These are phyloP conservation scores for Magnolia changhungtana DNA, from an alignment of 164 flowering plant species.

Conservation along the genomic window DNA sequence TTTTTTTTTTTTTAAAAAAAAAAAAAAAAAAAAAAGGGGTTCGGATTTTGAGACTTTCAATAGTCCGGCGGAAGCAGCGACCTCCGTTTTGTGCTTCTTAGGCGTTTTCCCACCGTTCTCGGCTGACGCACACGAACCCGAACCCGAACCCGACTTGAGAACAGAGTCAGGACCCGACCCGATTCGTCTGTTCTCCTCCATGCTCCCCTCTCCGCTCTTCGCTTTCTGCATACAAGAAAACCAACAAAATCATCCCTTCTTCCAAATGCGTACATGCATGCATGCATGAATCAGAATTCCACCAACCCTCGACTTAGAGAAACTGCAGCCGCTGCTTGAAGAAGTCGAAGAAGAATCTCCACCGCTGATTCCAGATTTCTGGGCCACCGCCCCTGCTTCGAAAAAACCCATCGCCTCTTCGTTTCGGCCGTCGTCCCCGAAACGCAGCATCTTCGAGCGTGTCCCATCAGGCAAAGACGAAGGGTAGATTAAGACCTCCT, in stretches of 20 bases:
- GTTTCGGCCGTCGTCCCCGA: slow-evolving; percentile 26
- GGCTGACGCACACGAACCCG: slow-evolving; percentile 14
- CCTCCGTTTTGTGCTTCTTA: slow-evolving; percentile 40
- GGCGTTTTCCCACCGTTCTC: slow-evolving; percentile 18
- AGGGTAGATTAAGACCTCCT: slow-evolving; percentile 15
- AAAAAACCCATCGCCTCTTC: slow-evolving; percentile 15
- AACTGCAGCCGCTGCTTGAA: slow-evolving; percentile 26
- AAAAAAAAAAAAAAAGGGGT: neutral
- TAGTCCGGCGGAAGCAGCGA: slow-evolving; percentile 19
- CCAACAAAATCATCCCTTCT: neutral
- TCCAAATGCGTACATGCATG: neutral
- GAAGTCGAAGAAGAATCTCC: slow-evolving; percentile 50
- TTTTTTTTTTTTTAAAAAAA: too few species aligned
- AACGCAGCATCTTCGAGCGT: slow-evolving; percentile 56
- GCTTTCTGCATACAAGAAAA: slow-evolving; percentile 6
- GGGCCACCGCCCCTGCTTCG: slow-evolving; percentile 9
- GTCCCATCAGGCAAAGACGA: slow-evolving; percentile 25
- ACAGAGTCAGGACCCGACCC: slow-evolving; percentile 21
- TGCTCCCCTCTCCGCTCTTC: slow-evolving; percentile 10
- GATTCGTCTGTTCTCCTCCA: slow-evolving; percentile 34
- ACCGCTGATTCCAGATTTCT: slow-evolving; percentile 34
- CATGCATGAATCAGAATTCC: neutral
- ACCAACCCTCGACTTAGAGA: slow-evolving; percentile 34
- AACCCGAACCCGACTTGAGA: neutral
- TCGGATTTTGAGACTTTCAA: slow-evolving; percentile 34